Conservation (phyloP, 768 basidiomycete species). For the Termitomyces sp. region DNA sequence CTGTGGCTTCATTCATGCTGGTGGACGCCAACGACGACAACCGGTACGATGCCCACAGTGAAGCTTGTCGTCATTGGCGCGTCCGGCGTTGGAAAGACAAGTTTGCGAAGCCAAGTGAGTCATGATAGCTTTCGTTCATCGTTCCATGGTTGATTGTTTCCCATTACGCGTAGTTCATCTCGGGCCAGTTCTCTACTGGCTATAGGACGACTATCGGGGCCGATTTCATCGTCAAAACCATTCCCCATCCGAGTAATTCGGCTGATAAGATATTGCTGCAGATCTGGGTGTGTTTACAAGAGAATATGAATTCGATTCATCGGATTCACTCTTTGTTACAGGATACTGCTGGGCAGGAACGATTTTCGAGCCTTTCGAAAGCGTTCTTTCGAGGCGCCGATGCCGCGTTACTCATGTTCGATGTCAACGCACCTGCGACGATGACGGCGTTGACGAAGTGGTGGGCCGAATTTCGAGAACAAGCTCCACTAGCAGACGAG, state of each 20-base stretch:
- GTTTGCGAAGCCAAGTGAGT: constrained; percentile 66
- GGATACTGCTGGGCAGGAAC: constrained; percentile 87
- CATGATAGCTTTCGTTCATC: background rate
- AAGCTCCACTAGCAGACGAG: constrained; percentile 62
- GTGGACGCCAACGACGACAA: background rate
- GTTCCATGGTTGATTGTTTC: background rate
- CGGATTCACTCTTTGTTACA: constrained; percentile 18
- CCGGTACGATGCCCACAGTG: constrained; percentile 53
- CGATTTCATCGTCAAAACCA: constrained; percentile 78
- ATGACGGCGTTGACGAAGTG: constrained; percentile 58
- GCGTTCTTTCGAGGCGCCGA: constrained; percentile 87
- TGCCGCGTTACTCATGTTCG: constrained; percentile 77
- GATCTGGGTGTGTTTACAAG: constrained; percentile 38
- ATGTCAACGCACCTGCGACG: constrained; percentile 63
- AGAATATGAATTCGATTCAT: background rate
- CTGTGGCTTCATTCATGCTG: constrained; percentile 6
- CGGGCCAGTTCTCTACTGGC: constrained; percentile 66
- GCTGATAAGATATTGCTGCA: constrained; percentile 62
- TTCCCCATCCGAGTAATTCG: constrained; percentile 53
- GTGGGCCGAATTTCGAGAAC: constrained; percentile 73
- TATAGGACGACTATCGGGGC: constrained; percentile 86
- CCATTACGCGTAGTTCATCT: constrained; percentile 52
- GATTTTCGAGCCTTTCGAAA: constrained; percentile 75
- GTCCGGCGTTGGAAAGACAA: constrained; percentile 84
- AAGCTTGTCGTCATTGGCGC: constrained; percentile 81